Base-by-base conservation (phyloP, 257 asterid species). In the Nicotiana paniculata region DNA sequence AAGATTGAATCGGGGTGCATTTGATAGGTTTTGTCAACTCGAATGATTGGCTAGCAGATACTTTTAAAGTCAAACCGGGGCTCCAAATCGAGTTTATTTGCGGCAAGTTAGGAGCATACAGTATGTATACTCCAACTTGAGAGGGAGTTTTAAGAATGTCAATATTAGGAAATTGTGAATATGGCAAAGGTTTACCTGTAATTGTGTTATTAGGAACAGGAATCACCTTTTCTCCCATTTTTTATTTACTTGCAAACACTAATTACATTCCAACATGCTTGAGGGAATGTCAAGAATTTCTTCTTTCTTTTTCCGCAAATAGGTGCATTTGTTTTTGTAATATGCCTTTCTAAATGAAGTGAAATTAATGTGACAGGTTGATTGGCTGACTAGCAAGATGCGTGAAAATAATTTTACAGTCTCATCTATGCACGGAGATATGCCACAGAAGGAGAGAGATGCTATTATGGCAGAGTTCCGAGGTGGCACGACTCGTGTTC, bases 371-470 rank as follows among this genome's bases (percentile, higher is more conserved):
- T 85, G 74, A 18, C 89, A 96, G 99, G 99, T 94, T 65, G 98
- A 96, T 83, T 96, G 97, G 97, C 88, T 95, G 21, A 91, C 97
- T 2, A 96, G 92, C 80, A 92, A 93, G 92, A 95, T 93, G 98
- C 93, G 95, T 3, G 97, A 92, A 78, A 89, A 88, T 85, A 95
- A 95, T 85, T 96, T 96, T 70, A 96, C 98, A 2, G 97, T 96
- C 81, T 96, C 99, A 8, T 91, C 98, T 16, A 96, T 96, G 98
- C 99, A 96, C 26, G 99, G 99, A 59, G 98, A 96, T 86, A 94
- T 96, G 99, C 98, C 99, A 32, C 98, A 96, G 84, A 94, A 90
- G 90, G 98, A 94, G 86, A 89, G 98, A 18, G 98, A 96, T 86
- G 97, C 97, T 69, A 94, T 96, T 66, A 94, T 94, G 98, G 90